Conservation (phyloP, 495 filamentous ascomycete species). For the Xylaria nigripes region DNA sequence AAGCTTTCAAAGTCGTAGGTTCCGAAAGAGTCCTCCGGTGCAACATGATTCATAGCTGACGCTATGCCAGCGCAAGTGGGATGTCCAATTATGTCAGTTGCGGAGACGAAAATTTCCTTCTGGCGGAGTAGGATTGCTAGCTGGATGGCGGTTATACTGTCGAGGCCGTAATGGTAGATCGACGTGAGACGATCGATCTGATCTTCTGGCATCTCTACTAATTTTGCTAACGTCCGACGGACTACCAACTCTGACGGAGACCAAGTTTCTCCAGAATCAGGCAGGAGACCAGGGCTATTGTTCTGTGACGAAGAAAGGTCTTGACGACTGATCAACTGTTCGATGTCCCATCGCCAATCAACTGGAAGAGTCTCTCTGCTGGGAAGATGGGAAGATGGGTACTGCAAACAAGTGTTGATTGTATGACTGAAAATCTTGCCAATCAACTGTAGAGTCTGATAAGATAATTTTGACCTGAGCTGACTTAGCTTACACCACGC, state of each 20-base stretch:
- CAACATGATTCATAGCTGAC: slow-evolving; percentile 13
- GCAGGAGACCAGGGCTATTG: not conserved
- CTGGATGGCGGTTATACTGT: slow-evolving; percentile 81
- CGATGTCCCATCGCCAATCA: slow-evolving; percentile 12
- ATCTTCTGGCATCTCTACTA: slow-evolving; percentile 43
- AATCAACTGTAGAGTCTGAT: slow-evolving; percentile 34
- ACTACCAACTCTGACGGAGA: slow-evolving; percentile 41
- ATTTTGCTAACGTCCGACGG: slow-evolving; percentile 46
- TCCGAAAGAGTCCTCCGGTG: slow-evolving; percentile 19
- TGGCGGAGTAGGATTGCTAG: slow-evolving; percentile 57
- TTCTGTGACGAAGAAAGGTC: not conserved
- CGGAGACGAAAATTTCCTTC: slow-evolving; percentile 45
- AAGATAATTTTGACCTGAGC: slow-evolving; percentile 32
- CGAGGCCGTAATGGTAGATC: slow-evolving; percentile 78
- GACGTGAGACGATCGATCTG: slow-evolving; percentile 53
- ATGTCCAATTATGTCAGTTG: slow-evolving; percentile 61
- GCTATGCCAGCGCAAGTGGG: slow-evolving; percentile 44
- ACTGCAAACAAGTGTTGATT: slow-evolving; percentile 28
- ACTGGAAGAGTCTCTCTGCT: slow-evolving; percentile 6
- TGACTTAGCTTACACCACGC: slow-evolving; percentile 6
- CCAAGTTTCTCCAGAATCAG: slow-evolving; percentile 34
- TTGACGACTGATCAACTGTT: slow-evolving; percentile 2
- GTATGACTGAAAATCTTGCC: slow-evolving; percentile 40
- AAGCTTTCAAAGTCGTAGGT: slow-evolving; percentile 39
- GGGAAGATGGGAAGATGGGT: slow-evolving; percentile 26